Evolutionary conservation across 2,329 filamentous ascomycete genomes (phyloP).

Genomic region (Trichoderma pleuroti): DNA sequence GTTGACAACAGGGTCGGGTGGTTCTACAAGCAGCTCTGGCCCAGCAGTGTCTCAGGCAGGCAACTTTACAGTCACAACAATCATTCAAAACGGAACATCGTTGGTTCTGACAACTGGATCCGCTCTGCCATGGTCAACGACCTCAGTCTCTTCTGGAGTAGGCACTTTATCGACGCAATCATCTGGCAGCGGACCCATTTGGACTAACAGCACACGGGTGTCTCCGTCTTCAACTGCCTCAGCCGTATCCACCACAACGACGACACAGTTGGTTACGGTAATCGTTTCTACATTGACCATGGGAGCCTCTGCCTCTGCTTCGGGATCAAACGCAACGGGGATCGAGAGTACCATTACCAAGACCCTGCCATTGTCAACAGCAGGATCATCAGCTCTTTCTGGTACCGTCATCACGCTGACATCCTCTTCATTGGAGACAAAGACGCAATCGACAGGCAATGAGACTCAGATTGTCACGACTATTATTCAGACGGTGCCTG

Average conservation of each 20-base stretch:
- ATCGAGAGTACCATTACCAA: neutral
- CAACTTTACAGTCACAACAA: slow-evolving; percentile 22
- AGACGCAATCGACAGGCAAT: too few species aligned
- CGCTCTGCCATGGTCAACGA: slow-evolving; percentile 13
- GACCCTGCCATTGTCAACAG: slow-evolving; percentile 3
- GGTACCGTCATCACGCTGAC: neutral
- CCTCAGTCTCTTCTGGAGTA: slow-evolving; percentile 22
- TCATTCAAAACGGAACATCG: slow-evolving; percentile 16
- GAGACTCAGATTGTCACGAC: neutral
- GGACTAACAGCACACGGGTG: slow-evolving; percentile 15
- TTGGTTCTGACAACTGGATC: slow-evolving; percentile 17
- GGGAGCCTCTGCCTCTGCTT: neutral
- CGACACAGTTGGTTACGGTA: slow-evolving; percentile 12
- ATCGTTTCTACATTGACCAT: slow-evolving; percentile 10
- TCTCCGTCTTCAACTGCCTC: neutral
- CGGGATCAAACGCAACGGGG: neutral
- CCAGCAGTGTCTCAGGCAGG: slow-evolving; percentile 12
- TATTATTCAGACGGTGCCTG: neutral
- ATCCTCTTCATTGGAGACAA: neutral
- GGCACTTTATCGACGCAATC: neutral
- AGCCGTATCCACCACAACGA: neutral
- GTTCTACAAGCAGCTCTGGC: neutral
- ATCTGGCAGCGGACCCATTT: slow-evolving; percentile 1
- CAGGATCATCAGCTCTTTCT: neutral
- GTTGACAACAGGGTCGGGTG: slow-evolving; percentile 12